phyloP scores from a whole-genome alignment of 192 early-diverging fungal genomes.

The Coemansia sp. region DNA sequence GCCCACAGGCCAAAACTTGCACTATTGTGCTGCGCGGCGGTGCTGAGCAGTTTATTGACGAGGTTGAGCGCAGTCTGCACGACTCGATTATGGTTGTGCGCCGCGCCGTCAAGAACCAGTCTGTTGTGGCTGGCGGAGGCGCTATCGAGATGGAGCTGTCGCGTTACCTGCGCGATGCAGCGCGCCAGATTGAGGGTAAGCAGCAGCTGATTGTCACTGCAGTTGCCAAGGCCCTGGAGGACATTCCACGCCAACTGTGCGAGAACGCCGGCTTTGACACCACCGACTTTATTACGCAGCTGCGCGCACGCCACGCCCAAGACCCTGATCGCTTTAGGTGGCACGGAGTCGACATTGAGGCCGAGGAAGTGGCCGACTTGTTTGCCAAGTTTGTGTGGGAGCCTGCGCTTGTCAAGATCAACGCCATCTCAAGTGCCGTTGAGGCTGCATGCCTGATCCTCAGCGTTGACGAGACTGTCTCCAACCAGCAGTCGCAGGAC shows the following conservation, averaged over 20 bases:
- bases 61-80: constrained; percentile 95
- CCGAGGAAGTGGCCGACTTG: constrained; percentile 88
- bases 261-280: constrained; percentile 99
- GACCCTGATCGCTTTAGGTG: constrained; percentile 66
- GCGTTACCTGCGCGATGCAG: constrained; percentile 88
- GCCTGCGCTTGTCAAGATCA: constrained; percentile 96
- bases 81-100: constrained; percentile 99
- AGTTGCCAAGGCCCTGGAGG: constrained; percentile 93
- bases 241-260: constrained; percentile 97
- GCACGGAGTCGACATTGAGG: constrained; percentile 90
- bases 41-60: constrained; percentile 99
- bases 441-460: constrained; percentile 97
- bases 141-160: constrained; percentile 98
- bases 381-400: constrained; percentile 96
- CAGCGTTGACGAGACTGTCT: constrained; percentile 96
- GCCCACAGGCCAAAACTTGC: constrained; percentile 91
- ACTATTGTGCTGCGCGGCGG: constrained; percentile 95
- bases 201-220: constrained; percentile 96
- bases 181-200: constrained; percentile 95
- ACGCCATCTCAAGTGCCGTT: constrained; percentile 87
- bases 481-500: constrained; percentile 83
- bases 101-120: constrained; percentile 94
- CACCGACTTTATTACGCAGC: constrained; percentile 95
- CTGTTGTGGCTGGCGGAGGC: constrained; percentile 96
- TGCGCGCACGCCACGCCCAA: constrained; percentile 85